phyloP scores from a whole-genome alignment of 305 asterid species.

The Solanum aculeatissimum region DNA sequence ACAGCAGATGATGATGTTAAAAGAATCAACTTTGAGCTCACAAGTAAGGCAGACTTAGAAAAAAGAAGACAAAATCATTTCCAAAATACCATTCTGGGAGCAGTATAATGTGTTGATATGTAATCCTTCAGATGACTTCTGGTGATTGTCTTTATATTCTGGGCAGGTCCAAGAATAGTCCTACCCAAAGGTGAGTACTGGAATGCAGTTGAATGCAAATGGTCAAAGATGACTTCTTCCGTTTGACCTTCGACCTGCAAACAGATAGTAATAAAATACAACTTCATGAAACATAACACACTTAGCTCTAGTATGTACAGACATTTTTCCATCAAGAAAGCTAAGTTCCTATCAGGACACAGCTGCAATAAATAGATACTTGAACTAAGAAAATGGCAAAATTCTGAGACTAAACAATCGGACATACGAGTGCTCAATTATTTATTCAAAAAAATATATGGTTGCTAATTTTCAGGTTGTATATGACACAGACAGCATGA shows the following conservation, averaged over 20 bases:
- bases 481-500: not conserved
- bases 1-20: not conserved
- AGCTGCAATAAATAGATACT: not conserved
- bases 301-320: not conserved
- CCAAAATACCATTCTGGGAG: conserved; percentile 56
- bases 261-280: not conserved
- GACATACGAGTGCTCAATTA: not conserved
- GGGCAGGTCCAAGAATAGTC: conserved; percentile 87
- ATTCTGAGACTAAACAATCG: not conserved
- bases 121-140: conserved; percentile 43
- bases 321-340: not conserved
- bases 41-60: not conserved
- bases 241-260: conserved; percentile 65
- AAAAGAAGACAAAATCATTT: not conserved
- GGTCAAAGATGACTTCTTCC: conserved; percentile 88
- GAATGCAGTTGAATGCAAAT: conserved; percentile 88
- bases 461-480: not conserved
- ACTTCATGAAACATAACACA: not conserved
- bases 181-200: conserved; percentile 81
- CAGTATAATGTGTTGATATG: conserved; percentile 65
- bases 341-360: not conserved
- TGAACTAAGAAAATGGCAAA: not conserved
- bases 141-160: conserved; percentile 50
- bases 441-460: not conserved
- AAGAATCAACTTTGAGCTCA: not conserved